Base-by-base conservation (phyloP, 2,329 filamentous ascomycete species). In the Teratosphaeria epicoccoides region DNA sequence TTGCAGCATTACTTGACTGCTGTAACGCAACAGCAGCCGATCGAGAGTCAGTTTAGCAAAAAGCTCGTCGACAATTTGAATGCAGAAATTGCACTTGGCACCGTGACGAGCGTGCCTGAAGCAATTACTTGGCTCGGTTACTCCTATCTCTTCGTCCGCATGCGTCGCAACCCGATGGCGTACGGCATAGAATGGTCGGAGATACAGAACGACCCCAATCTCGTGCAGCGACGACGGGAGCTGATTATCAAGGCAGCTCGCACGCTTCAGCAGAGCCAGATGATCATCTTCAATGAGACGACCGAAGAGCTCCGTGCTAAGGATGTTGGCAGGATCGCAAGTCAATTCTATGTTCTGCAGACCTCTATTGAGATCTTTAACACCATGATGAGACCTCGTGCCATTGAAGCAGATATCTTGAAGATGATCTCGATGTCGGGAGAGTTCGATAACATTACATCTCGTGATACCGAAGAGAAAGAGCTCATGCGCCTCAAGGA, bases 101-200 rank as follows among this genome's bases (percentile, higher is more conserved):
- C 94, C 0, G 94, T 98, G 17, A 97, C 91, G 0, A 95, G 91
- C 0, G 86, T 98, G 1, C 76, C 84, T 2, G 94, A 98, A 71
- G 93, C 88, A 0, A 90, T 96, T 1, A 88, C 94, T 58, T 98
- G 93, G 93, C 84, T 98, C 26, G 91, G 94, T 12, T 98, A 98
- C 67, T 96, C 91, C 0, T 98, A 97, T 64, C 76, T 98, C 0
- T 98, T 95, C 67, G 91, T 98, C 37, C 85, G 93, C 37, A 98
- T 98, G 93, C 83, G 87, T 66, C 82, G 87, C 53, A 95, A 93
- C 58, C 91, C 90, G 3, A 81, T 91, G 64, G 84, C 85, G 1
- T 98, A 98, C 63, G 93, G 91, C 2, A 97, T 98, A 47, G 90
- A 96, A 60, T 97, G 88, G 87, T 77, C 84, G 14, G 93, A 98